These are phyloP conservation scores for Quercus wislizeni DNA, from an alignment of 306 rosid genomes.

Conservation along the genomic window DNA sequence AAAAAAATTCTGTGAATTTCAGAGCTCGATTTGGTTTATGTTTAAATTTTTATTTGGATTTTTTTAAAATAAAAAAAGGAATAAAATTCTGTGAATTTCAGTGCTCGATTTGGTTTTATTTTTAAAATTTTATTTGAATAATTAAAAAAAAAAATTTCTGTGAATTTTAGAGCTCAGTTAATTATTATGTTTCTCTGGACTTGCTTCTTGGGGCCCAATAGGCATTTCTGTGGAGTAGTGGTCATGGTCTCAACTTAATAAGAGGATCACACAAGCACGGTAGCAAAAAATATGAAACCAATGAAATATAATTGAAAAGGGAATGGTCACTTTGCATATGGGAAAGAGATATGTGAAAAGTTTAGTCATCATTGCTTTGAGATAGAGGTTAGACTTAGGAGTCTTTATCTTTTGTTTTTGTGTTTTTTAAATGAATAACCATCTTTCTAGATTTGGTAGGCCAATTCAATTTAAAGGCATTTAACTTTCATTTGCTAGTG, in stretches of 20 bases:
- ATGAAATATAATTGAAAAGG: background rate
- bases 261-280: background rate
- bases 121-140: no score
- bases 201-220: background rate
- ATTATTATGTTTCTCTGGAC: background rate
- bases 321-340: background rate
- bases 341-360: background rate
- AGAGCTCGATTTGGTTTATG: no score
- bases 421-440: background rate
- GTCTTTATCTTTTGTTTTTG: background rate
- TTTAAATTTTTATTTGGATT: no score
- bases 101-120: no score
- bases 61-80: no score
- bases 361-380: background rate
- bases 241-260: background rate
- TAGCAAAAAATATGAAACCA: background rate
- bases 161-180: background rate
- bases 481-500: no score
- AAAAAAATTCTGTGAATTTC: no score
- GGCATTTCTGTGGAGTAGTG: background rate
- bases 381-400: background rate
- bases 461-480: background rate
- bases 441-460: background rate
- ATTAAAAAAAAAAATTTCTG: no score
- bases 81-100: no score